Conservation (phyloP, 208 protist genomes). For the Trypanosoma avium region DNA sequence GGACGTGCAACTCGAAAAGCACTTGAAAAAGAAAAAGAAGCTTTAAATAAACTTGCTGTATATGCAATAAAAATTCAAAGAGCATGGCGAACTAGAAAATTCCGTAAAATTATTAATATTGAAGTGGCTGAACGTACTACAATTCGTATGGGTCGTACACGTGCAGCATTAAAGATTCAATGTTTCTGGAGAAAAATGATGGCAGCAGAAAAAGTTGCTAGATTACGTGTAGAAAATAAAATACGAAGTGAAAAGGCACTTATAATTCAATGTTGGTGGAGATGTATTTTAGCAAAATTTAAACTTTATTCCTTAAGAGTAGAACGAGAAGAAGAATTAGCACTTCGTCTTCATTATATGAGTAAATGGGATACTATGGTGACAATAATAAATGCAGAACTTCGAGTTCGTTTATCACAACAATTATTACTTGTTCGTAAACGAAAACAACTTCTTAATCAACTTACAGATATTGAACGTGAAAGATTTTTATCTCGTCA, state of each 20-base stretch:
- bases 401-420: conserved; percentile 42
- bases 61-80: conserved; percentile 61
- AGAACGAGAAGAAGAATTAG: conserved; percentile 52
- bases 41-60: conserved; percentile 18
- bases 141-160: conserved; percentile 24
- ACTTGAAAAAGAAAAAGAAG: conserved; percentile 32
- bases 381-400: conserved; percentile 48
- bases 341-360: conserved; percentile 52
- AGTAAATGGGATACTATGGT: conserved; percentile 59
- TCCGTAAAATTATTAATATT: conserved; percentile 34
- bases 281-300: conserved; percentile 42
- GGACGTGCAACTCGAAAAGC: conserved; percentile 65
- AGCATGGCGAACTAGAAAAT: conserved; percentile 41
- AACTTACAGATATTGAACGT: conserved; percentile 37
- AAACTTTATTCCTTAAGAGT: conserved; percentile 26
- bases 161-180: conserved; percentile 71
- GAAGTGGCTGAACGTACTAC: conserved; percentile 35
- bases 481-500: conserved; percentile 45
- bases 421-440: conserved; percentile 24
- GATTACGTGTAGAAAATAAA: conserved; percentile 31
- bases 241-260: conserved; percentile 29
- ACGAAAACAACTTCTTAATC: conserved; percentile 32
- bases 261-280: conserved; percentile 77
- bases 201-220: conserved; percentile 50
- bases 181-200: conserved; percentile 85